Conservation (phyloP, 2,329 filamentous ascomycete genomes). For the Thermoascus crustaceus region DNA sequence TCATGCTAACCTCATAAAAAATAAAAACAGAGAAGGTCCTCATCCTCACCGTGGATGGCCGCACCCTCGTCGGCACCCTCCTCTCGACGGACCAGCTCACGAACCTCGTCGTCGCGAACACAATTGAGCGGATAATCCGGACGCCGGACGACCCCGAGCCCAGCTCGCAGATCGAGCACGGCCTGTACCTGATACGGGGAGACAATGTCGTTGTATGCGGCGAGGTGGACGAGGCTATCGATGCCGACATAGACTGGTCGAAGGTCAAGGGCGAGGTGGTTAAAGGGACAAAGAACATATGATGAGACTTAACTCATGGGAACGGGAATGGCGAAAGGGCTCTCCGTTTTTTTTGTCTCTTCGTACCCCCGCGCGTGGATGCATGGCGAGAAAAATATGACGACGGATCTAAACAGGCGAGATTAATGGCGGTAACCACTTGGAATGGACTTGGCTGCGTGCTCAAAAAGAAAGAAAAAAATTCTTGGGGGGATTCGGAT, state of each 20-base stretch:
- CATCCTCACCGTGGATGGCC: constrained; percentile 85
- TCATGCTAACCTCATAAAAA: no score
- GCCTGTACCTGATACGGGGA: constrained; percentile 83
- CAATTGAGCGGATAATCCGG: constrained; percentile 84
- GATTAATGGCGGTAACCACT: no score
- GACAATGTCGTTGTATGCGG: constrained; percentile 92
- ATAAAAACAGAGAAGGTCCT: constrained; percentile 72
- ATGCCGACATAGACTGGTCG: constrained; percentile 84
- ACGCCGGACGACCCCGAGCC: constrained; percentile 74
- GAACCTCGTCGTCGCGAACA: constrained; percentile 78
- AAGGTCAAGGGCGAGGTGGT: constrained; percentile 80
- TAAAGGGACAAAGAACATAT: constrained; percentile 72
- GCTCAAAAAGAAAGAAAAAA: no score
- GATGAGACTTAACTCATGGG: constrained; percentile 19
- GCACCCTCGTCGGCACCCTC: constrained; percentile 74
- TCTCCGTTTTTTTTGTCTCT: no score
- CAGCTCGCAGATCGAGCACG: constrained; percentile 72
- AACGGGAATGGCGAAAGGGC: no score
- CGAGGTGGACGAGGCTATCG: constrained; percentile 79
- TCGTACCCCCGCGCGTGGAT: no score
- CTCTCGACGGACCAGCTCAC: constrained; percentile 84
- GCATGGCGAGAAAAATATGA: no score
- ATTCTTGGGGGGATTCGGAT: no score
- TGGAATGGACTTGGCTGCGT: no score
- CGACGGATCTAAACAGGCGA: no score